These are phyloP conservation scores for Phytophthora brassicae DNA, from an alignment of 352 stramenopile genomes.

Conservation along the genomic window DNA sequence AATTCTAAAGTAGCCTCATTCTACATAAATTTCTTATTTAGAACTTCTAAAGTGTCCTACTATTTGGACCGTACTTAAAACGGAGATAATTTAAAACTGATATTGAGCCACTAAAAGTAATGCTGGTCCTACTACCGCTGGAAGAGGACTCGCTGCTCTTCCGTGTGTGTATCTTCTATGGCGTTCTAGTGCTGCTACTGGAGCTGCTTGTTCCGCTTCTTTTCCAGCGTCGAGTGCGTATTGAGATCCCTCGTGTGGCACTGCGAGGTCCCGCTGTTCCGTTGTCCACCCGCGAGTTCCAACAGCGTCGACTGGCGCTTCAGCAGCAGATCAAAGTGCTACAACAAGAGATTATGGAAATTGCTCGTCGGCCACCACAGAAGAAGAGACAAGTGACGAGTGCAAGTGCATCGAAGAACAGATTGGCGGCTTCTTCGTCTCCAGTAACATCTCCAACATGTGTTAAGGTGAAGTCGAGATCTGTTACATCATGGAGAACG, in stretches of 20 bases:
- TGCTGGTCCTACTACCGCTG: slow-evolving; percentile 56
- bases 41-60: no score
- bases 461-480: slow-evolving; percentile 20
- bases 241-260: slow-evolving; percentile 40
- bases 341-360: slow-evolving; percentile 34
- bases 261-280: slow-evolving; percentile 22
- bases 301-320: slow-evolving; percentile 41
- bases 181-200: slow-evolving; percentile 47
- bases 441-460: slow-evolving; percentile 16
- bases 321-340: slow-evolving; percentile 40
- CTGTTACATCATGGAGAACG: background rate
- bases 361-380: slow-evolving; percentile 16
- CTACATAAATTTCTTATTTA: no score
- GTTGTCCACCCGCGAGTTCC: slow-evolving; percentile 44
- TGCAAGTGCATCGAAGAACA: slow-evolving; percentile 4
- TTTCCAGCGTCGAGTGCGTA: slow-evolving; percentile 53
- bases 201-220: slow-evolving; percentile 56
- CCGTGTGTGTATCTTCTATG: slow-evolving; percentile 58
- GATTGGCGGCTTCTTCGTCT: slow-evolving; percentile 1
- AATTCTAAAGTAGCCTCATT: no score
- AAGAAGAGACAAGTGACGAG: slow-evolving; percentile 9
- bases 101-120: background rate
- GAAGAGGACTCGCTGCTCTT: slow-evolving; percentile 57
- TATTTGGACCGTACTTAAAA: background rate
- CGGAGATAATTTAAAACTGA: background rate